A percentile compares a stretch with the other conserved stretches of the same genome.
Evolutionary conservation across 306 rosid genomes (phyloP).

Genomic region (Cicer arietinum): DNA sequence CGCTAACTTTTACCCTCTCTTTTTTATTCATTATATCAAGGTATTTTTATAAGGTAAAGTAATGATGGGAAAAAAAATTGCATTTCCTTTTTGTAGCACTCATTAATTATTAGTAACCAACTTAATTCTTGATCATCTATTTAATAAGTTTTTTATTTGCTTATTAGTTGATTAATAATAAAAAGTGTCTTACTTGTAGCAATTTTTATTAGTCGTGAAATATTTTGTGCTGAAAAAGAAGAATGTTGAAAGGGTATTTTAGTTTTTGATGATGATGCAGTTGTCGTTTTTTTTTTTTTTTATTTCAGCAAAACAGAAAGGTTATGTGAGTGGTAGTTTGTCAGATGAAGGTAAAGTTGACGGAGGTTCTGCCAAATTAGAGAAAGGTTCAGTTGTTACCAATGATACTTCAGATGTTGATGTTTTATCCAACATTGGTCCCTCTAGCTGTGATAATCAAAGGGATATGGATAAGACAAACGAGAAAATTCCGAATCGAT

Average conservation of each 20-base stretch:
- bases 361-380: slow-evolving; percentile 60
- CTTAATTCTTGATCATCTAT: not conserved
- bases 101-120: not conserved
- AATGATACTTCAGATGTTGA: slow-evolving; percentile 60
- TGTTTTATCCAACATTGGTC: slow-evolving; percentile 49
- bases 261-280: slow-evolving; percentile 29
- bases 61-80: not conserved
- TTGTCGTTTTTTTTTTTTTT: slow-evolving; percentile 41
- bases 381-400: slow-evolving; percentile 52
- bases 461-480: slow-evolving; percentile 50
- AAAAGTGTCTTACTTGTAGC: not conserved
- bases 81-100: not conserved
- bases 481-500: slow-evolving; percentile 41
- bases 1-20: not conserved
- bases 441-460: slow-evolving; percentile 48
- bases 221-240: not conserved
- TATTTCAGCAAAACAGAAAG: slow-evolving; percentile 71
- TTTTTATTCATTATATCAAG: not conserved
- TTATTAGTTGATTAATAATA: not conserved
- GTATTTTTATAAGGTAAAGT: not conserved
- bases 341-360: slow-evolving; percentile 67
- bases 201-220: too few relatives aligned
- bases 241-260: slow-evolving; percentile 2
- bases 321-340: slow-evolving; percentile 65
- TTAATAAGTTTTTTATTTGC: not conserved